A percentile compares a stretch with the other conserved stretches of the same genome.
phyloP scores from a whole-genome alignment of 164 flowering plant species.

The Santalum album region DNA sequence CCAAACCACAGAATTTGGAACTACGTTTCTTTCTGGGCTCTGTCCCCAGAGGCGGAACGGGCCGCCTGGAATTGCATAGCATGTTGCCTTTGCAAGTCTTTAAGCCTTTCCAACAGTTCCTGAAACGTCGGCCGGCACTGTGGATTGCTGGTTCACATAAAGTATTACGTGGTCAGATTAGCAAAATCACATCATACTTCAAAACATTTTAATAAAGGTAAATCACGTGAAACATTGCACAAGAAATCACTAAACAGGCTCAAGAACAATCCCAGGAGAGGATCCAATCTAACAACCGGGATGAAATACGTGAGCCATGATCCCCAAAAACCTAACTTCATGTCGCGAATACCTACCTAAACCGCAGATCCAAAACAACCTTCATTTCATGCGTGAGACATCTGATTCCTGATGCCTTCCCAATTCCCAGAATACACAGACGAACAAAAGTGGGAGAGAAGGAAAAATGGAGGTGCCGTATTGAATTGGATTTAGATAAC shows the following conservation, averaged over 20 bases:
- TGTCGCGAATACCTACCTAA: too few relatives aligned
- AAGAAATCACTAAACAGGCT: not conserved
- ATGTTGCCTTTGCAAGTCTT: constrained; percentile 58
- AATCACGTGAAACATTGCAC: not conserved
- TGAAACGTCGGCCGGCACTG: constrained; percentile 66
- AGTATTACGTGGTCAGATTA: not conserved
- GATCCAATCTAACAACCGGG: not conserved
- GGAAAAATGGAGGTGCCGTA: too few relatives aligned
- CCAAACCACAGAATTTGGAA: not conserved
- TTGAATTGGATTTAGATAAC: too few relatives aligned
- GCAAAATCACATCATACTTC: not conserved
- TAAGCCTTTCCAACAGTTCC: constrained; percentile 65
- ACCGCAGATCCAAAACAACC: too few relatives aligned
- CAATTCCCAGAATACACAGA: too few relatives aligned
- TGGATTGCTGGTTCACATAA: constrained; percentile 48
- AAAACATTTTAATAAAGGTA: not conserved
- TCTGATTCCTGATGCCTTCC: too few relatives aligned
- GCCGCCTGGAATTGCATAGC: constrained; percentile 46
- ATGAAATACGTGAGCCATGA: too few relatives aligned
- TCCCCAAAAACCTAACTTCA: too few relatives aligned
- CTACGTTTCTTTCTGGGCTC: constrained; percentile 21
- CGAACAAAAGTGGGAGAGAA: too few relatives aligned
- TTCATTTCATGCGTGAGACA: too few relatives aligned
- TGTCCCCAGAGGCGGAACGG: constrained; percentile 35
- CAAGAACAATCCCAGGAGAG: not conserved